A percentile compares a stretch with the other conserved stretches of the same genome.
phyloP scores from a whole-genome alignment of 805 yeast genomes.

The Saccharomycopsis amapae region DNA sequence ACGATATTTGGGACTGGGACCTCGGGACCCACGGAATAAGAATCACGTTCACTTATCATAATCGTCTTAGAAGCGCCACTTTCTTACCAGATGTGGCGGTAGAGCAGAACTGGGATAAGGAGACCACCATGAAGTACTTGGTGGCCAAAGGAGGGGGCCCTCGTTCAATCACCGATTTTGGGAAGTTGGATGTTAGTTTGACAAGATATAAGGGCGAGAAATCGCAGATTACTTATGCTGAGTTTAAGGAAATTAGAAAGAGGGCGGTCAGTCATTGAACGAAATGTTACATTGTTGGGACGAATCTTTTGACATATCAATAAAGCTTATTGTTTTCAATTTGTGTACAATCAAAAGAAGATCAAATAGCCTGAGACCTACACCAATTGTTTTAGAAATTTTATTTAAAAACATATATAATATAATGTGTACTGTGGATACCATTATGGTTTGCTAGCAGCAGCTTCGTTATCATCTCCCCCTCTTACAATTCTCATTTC shows the following conservation, averaged over 20 bases:
- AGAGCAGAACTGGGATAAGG: constrained; percentile 78
- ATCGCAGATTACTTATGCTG: constrained; percentile 15
- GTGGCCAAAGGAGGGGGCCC: constrained; percentile 62
- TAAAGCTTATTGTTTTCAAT: too few species aligned
- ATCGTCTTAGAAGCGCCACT: constrained; percentile 55
- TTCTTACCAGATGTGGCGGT: constrained; percentile 85
- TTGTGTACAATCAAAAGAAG: too few species aligned
- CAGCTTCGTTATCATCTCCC: not conserved
- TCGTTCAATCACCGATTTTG: not conserved
- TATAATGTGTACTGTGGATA: too few species aligned
- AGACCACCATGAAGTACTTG: constrained; percentile 62
- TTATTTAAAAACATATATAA: too few species aligned
- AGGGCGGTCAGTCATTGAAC: too few species aligned
- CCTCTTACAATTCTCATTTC: constrained; percentile 1
- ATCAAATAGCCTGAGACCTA: too few species aligned
- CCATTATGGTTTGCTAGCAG: too few species aligned
- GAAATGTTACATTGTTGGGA: too few species aligned
- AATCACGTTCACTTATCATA: constrained; percentile 40
- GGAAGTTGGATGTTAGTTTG: constrained; percentile 13
- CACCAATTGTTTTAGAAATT: too few species aligned
- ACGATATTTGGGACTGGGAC: constrained; percentile 62
- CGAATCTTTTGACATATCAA: too few species aligned
- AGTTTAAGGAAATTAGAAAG: constrained; percentile 14
- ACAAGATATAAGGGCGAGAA: constrained; percentile 22
- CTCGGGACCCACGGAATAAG: constrained; percentile 79